Percentiles rank a stretch among this genome's conserved stretches.
These are phyloP conservation scores for Pichia paraexigua DNA, from an alignment of 805 yeast genomes.

Conservation along the genomic window DNA sequence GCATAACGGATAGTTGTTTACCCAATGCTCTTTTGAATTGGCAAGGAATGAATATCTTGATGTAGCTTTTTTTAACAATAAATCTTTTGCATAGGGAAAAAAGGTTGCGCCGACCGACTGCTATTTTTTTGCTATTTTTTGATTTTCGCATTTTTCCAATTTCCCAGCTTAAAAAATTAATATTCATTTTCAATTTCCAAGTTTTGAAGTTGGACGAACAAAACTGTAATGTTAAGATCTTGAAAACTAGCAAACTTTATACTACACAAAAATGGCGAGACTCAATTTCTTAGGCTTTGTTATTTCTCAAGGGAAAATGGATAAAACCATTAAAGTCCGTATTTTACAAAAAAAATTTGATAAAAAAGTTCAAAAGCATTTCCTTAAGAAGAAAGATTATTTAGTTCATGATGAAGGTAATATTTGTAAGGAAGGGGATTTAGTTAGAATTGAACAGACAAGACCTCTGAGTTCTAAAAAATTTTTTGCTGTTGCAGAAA, in stretches of 20 bases:
- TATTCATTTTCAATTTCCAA: not conserved
- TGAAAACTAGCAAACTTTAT: too few relatives aligned
- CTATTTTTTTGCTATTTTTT: not conserved
- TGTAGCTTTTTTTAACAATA: too few relatives aligned
- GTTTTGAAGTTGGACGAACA: not conserved
- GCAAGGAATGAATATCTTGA: too few relatives aligned
- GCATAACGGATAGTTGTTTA: too few relatives aligned
- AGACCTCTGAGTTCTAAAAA: slow-evolving; percentile 80
- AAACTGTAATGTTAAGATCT: not conserved
- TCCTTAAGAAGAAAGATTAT: slow-evolving; percentile 71
- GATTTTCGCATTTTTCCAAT: too few relatives aligned
- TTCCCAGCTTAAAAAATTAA: not conserved
- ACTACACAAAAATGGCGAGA: slow-evolving; percentile 53
- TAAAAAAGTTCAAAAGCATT: slow-evolving; percentile 62
- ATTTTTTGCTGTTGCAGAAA: slow-evolving; percentile 86
- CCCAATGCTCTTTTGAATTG: too few relatives aligned
- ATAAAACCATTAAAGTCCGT: slow-evolving; percentile 89
- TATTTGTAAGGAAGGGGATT: slow-evolving; percentile 88
- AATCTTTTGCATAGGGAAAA: too few relatives aligned
- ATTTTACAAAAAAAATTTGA: slow-evolving; percentile 73
- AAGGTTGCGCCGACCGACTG: not conserved
- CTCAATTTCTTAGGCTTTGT: slow-evolving; percentile 90
- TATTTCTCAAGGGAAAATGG: slow-evolving; percentile 93
- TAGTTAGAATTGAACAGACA: slow-evolving; percentile 85
- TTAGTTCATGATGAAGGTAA: slow-evolving; percentile 92